Base-by-base conservation (phyloP, 805 yeast genomes). In the Metschnikowia kofuensis region DNA sequence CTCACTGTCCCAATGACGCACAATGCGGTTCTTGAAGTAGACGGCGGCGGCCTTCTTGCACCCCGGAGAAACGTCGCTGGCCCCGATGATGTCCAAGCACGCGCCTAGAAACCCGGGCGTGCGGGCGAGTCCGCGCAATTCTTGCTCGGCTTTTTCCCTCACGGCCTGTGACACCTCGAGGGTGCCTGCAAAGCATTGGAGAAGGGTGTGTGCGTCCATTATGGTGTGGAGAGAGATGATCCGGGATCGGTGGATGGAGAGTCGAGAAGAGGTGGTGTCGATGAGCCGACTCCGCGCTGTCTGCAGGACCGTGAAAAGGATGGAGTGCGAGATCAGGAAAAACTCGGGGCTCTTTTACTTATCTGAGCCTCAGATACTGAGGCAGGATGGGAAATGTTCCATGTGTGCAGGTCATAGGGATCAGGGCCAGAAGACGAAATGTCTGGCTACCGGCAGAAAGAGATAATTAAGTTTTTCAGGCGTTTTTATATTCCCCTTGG, bases 151-250 rank as follows among this genome's bases (percentile, higher is more conserved):
- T 44, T 80, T 79, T 44, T 72, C 74, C 57, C 96, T 80, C 21
- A 76, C 67, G 11, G 66, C 61, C 50, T 79, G 83, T 60, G 85
- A 83, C 0, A 88, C 82, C 56, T 81, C 84, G 43, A 90, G 75
- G 1, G 97, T 88, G 10, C 88, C 89, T 27, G 84, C 79, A 61
- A 90, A 89, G 67, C 92, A 87, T 57, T 80, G 82, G 62, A 86
- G 83, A 37, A 90, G 74, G 7, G 78, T 74, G 45, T 76, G 69
- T 27, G 82, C 80, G 65, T 89, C 89, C 95, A 90, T 89, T 49
- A 11, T 28, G 5, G 10, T 21, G 35, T 12, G 27, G n/a, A 7
- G 16, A 21, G 16, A 12, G 6, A 31, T 11, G 30, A 27, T 34
- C 39, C 7, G 27, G 37, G 39, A 27, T 37, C 32, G 15, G 39